Evolutionary conservation across 2,329 filamentous ascomycete species (phyloP).

Genomic region (Aspergillus transmontanensis): DNA sequence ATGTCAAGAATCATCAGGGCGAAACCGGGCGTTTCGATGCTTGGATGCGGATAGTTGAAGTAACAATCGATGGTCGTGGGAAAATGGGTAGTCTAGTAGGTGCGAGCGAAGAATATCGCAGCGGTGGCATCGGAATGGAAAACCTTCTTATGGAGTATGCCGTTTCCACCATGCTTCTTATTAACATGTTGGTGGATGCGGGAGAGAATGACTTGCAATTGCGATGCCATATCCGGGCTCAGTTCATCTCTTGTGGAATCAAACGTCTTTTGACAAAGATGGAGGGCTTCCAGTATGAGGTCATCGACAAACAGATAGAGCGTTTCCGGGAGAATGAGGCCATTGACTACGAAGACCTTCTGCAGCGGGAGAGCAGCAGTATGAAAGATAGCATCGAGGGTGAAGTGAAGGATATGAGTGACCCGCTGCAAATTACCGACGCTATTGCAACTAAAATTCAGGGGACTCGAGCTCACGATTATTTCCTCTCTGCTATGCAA

Average conservation of each 20-base stretch:
- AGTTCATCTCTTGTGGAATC: conserved; percentile 94
- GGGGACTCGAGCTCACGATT: conserved; percentile 85
- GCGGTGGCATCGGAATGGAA: conserved; percentile 96
- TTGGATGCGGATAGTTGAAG: conserved; percentile 98
- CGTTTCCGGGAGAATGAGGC: conserved; percentile 90
- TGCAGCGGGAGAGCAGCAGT: conserved; percentile 87
- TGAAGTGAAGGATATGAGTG: conserved; percentile 87
- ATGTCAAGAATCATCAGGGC: conserved; percentile 81
- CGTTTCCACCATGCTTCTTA: conserved; percentile 86
- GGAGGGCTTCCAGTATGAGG: conserved; percentile 97
- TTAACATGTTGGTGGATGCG: conserved; percentile 96
- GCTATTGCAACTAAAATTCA: conserved; percentile 84
- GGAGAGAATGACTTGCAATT: conserved; percentile 86
- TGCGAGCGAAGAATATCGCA: conserved; percentile 92
- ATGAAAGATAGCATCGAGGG: conserved; percentile 85
- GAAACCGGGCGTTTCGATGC: conserved; percentile 96
- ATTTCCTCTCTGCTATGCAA: conserved; percentile 93
- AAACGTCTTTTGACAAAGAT: conserved; percentile 94
- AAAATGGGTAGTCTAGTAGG: conserved; percentile 99
- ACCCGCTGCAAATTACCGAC: conserved; percentile 90
- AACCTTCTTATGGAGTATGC: conserved; percentile 99
- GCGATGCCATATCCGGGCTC: conserved; percentile 89
- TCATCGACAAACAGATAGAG: conserved; percentile 98
- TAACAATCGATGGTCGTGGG: conserved; percentile 92
- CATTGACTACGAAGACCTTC: conserved; percentile 96